These are phyloP conservation scores for Chlorella sp. DNA, from an alignment of 139 green algal species.

Conservation along the genomic window DNA sequence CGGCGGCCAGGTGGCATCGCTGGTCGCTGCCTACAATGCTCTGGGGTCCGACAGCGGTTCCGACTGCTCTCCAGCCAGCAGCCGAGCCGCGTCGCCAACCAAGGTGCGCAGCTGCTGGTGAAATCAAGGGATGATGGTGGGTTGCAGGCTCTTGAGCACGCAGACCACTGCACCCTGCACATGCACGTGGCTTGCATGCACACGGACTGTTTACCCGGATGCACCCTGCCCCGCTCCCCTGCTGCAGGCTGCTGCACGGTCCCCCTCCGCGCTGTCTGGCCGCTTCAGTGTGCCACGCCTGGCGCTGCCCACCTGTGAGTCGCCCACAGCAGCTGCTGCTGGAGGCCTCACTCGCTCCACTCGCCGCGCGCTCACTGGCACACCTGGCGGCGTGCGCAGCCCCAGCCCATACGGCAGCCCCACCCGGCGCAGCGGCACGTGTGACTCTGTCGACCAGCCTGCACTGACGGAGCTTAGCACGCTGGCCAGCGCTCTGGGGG, in stretches of 20 bases:
- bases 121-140: too few species aligned
- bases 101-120: constrained; percentile 6
- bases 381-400: constrained; percentile 18
- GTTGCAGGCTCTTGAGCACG: too few species aligned
- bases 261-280: constrained; percentile 18
- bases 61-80: constrained; percentile 6
- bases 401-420: constrained; percentile 32
- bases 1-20: neutral
- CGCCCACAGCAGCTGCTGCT: neutral
- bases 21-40: constrained; percentile 15
- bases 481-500: constrained; percentile 52
- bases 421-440: neutral
- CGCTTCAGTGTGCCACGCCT: constrained; percentile 32
- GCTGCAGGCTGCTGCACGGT: neutral
- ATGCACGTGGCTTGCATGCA: too few species aligned
- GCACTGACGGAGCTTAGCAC: constrained; percentile 37
- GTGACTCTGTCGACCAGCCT: neutral
- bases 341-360: constrained; percentile 52
- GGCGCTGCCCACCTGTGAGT: constrained; percentile 15
- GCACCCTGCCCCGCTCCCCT: neutral
- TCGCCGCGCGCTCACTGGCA: constrained; percentile 21
- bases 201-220: neutral
- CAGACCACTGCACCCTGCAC: too few species aligned
- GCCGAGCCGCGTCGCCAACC: neutral
- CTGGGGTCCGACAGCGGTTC: constrained; percentile 25